Base-by-base conservation (phyloP, 441 rosid species). In the Codiaeum variegatum region DNA sequence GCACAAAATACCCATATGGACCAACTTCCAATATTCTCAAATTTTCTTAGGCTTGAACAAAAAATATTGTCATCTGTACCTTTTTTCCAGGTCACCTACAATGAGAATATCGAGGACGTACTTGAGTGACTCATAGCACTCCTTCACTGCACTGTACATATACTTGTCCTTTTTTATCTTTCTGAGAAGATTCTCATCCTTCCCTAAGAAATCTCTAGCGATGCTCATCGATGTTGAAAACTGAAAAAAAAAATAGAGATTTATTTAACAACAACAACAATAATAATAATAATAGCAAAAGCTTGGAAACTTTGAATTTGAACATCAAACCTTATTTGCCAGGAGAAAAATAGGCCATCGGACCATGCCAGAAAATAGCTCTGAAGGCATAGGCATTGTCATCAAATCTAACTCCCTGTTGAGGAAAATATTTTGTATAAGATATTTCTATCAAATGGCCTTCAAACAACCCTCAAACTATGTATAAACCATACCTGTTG, bases 331-430 rank as follows among this genome's bases (percentile, higher is more conserved):
- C 97, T 95, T 86, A 83, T 87, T 89, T 76, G 97, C 94, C 40
- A 95, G 87, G 77, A 95, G 97, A 81, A 95, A 95, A 79, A 95
- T 87, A 31, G 99, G 99, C 99, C 99, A 95, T 46, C 85, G 88
- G 79, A 95, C 79, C 73, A 84, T 83, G 79, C 88, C 94, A 47
- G 81, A 80, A 52, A 88, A 78, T 73, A 89, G 80, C 79, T 93
- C 93, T 58, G 89, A 74, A 49, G 95, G 83, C 86, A 88, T 84
- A 26, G 97, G 92, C 68, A 95, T 95, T 5, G 75, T 85, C 99
- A 95, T 95, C 84, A 93, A 84, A 81, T 88, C 94, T 84, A 93
- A 75, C 79, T 95, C 99, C 89, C 99, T 95, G 84, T 75, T 49
- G 62, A 78, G 13, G 36, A 60, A 80, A 76, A 75, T 31, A 56